Conservation (phyloP, 73 alveolate genomes). For the Diophrys appendiculata region DNA sequence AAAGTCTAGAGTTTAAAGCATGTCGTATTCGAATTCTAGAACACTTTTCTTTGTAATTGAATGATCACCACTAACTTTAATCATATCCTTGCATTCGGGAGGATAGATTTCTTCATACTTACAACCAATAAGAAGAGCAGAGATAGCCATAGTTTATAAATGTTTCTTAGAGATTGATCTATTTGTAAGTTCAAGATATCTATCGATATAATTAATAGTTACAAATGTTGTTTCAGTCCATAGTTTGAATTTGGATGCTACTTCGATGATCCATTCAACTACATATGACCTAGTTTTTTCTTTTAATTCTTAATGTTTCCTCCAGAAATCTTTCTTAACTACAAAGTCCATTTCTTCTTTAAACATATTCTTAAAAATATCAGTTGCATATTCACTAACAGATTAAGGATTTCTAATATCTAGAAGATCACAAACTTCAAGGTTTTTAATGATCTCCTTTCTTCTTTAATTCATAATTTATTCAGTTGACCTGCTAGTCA, state of each 20-base stretch:
- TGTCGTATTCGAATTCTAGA: slow-evolving; percentile 67
- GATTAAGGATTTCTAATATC: slow-evolving; percentile 52
- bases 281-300: slow-evolving; percentile 74
- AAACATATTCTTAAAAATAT: slow-evolving; percentile 20
- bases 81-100: slow-evolving; percentile 79
- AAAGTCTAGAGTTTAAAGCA: slow-evolving; percentile 66
- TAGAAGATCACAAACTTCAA: slow-evolving; percentile 45
- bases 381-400: slow-evolving; percentile 38
- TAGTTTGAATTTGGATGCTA: slow-evolving; percentile 77
- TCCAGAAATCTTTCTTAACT: slow-evolving; percentile 13
- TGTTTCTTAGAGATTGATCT: slow-evolving; percentile 54
- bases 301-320: slow-evolving; percentile 60
- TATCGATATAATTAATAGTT: slow-evolving; percentile 71
- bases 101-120: slow-evolving; percentile 95
- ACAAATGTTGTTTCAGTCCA: slow-evolving; percentile 74
- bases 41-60: slow-evolving; percentile 70
- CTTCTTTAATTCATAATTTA: neutral
- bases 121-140: slow-evolving; percentile 88
- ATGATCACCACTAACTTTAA: slow-evolving; percentile 68
- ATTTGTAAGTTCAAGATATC: slow-evolving; percentile 60
- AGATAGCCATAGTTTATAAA: slow-evolving; percentile 81
- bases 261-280: slow-evolving; percentile 85
- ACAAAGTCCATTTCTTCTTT: slow-evolving; percentile 23
- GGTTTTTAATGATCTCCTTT: neutral
- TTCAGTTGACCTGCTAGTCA: neutral